Evolutionary conservation across 2,329 filamentous ascomycete species (phyloP).

Genomic region (Dactylellina drechsleri): DNA sequence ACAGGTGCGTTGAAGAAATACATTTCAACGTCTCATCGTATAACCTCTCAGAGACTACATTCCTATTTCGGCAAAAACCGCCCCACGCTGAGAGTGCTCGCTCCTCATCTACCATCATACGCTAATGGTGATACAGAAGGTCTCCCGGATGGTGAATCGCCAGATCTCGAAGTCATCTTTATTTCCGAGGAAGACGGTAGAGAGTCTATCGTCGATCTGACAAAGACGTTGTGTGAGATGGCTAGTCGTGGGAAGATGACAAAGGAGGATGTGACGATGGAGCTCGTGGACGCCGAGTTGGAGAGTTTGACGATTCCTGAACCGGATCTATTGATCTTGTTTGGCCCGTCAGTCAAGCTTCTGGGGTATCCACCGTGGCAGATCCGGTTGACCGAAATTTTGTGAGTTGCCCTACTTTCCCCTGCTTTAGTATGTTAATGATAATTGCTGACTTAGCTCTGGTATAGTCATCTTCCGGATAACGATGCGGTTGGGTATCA

Average conservation of each 20-base stretch:
- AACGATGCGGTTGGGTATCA: constrained; percentile 91
- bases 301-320: constrained; percentile 77
- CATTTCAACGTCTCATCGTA: constrained; percentile 82
- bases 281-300: constrained; percentile 90
- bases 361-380: constrained; percentile 98
- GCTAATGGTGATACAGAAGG: constrained; percentile 57
- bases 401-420: constrained; percentile 60
- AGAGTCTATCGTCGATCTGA: constrained; percentile 93
- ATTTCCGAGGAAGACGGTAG: constrained; percentile 89
- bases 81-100: constrained; percentile 76
- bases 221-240: constrained; percentile 94
- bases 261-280: constrained; percentile 81
- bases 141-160: constrained; percentile 52
- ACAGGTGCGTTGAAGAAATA: constrained; percentile 87
- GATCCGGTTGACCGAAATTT: constrained; percentile 92
- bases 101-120: constrained; percentile 73
- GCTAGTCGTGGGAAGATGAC: constrained; percentile 86
- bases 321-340: constrained; percentile 88
- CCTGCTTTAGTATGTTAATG: constrained; percentile 59
- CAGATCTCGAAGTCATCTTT: constrained; percentile 72
- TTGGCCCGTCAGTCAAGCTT: constrained; percentile 82
- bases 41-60: constrained; percentile 80
- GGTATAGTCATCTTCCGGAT: constrained; percentile 70
- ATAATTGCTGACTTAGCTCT: constrained; percentile 33
- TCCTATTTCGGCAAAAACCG: constrained; percentile 84